Conservation (phyloP, 805 yeast genomes). For the Ogataea trehaloabstinens region DNA sequence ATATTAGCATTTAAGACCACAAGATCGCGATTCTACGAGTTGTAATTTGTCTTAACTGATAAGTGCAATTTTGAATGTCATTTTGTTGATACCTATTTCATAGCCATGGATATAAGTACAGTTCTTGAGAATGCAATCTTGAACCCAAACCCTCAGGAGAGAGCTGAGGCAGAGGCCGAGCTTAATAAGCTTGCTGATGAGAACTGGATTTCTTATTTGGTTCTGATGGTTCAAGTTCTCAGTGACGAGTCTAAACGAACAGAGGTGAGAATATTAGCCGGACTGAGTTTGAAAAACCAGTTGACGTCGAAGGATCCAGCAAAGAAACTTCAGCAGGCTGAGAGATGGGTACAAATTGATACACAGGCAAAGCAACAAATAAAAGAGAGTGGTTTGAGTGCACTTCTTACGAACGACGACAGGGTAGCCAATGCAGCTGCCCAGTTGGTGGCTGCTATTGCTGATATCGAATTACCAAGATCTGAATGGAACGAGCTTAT, state of each 20-base stretch:
- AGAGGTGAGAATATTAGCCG: conserved; percentile 91
- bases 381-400: conserved; percentile 60
- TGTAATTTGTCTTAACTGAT: no score
- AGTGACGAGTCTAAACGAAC: conserved; percentile 60
- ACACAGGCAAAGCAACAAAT: conserved; percentile 55
- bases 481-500: conserved; percentile 88
- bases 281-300: conserved; percentile 82
- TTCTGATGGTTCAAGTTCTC: conserved; percentile 66
- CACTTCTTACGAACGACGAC: conserved; percentile 63
- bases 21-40: no score
- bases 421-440: conserved; percentile 88
- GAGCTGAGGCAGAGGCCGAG: conserved; percentile 78
- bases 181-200: conserved; percentile 67
- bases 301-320: conserved; percentile 73
- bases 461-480: conserved; percentile 90
- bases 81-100: neutral
- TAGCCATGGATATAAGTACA: conserved; percentile 58
- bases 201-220: conserved; percentile 73
- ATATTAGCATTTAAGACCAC: no score
- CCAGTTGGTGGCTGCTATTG: conserved; percentile 93
- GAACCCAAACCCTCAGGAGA: conserved; percentile 59
- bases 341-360: conserved; percentile 73
- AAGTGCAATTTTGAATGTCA: neutral
- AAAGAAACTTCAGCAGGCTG: conserved; percentile 57
- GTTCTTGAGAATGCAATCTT: conserved; percentile 79